phyloP scores from a whole-genome alignment of 148 eudicot species.

The Rhododendron williamsianum region DNA sequence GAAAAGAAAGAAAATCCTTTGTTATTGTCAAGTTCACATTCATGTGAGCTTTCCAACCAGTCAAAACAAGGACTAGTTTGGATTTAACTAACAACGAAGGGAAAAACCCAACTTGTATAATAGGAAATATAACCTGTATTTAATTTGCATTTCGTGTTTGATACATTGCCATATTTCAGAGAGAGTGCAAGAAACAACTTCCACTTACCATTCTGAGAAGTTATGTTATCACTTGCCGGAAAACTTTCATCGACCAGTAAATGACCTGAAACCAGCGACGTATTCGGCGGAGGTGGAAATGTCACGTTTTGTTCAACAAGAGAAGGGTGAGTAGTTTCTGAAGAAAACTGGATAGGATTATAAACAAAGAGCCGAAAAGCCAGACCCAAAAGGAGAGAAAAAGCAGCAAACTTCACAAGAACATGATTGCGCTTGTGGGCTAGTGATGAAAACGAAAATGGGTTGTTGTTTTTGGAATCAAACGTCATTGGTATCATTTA shows the following conservation, averaged over 20 bases:
- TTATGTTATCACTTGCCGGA: constrained; percentile 8
- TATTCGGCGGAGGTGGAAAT: constrained; percentile 11
- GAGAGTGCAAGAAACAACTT: neutral
- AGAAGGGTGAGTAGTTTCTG: constrained; percentile 10
- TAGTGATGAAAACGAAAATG: constrained; percentile 6
- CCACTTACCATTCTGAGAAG: constrained; percentile 25
- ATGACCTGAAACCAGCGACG: constrained; percentile 6
- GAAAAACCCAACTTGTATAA: neutral
- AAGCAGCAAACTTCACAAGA: constrained; percentile 39
- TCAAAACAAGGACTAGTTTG: neutral
- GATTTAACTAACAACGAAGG: too few relatives aligned
- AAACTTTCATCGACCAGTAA: constrained; percentile 18
- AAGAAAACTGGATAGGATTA: constrained; percentile 29
- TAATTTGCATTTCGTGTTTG: neutral
- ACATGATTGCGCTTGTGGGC: constrained; percentile 29
- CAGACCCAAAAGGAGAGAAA: constrained; percentile 44
- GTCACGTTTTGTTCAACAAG: neutral
- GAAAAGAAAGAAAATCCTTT: too few relatives aligned
- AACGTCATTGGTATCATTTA: constrained; percentile 11
- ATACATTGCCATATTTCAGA: constrained; percentile 11
- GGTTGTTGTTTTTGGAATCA: constrained; percentile 8
- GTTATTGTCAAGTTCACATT: neutral
- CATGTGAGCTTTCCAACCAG: neutral
- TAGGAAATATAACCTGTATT: neutral
- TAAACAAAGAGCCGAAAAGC: constrained; percentile 45